Evolutionary conservation across 257 asterid genomes (phyloP).

Genomic region (Striga asiatica): DNA sequence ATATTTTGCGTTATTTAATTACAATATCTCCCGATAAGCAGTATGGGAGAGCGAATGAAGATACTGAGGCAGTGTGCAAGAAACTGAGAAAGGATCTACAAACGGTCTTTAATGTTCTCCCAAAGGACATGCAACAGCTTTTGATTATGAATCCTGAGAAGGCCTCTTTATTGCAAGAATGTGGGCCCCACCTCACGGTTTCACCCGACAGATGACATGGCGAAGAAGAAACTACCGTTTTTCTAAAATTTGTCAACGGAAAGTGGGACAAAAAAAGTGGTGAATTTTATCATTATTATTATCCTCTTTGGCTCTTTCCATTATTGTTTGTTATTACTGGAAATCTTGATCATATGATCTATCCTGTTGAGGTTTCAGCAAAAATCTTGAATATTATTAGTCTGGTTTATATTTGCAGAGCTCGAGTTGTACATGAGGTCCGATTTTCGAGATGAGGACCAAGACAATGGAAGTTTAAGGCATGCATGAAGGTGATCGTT

Average conservation of each 20-base stretch:
- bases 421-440: too few species aligned
- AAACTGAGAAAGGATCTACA: slow-evolving; percentile 76
- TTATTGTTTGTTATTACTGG: slow-evolving; percentile 12
- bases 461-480: slow-evolving; percentile 16
- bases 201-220: slow-evolving; percentile 29
- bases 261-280: background rate
- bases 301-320: slow-evolving; percentile 9
- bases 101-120: slow-evolving; percentile 54
- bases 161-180: slow-evolving; percentile 50
- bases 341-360: slow-evolving; percentile 19
- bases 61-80: slow-evolving; percentile 43
- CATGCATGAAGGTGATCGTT: too few species aligned
- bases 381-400: slow-evolving; percentile 20
- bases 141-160: slow-evolving; percentile 70
- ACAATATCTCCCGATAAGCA: slow-evolving; percentile 24
- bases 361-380: too few species aligned
- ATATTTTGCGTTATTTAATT: background rate
- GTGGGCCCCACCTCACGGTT: background rate
- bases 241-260: too few species aligned
- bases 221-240: slow-evolving; percentile 8
- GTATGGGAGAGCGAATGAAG: slow-evolving; percentile 48
- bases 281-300: slow-evolving; percentile 9
- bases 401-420: slow-evolving; percentile 13
- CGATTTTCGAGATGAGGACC: slow-evolving; percentile 15
- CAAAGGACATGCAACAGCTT: slow-evolving; percentile 79